Evolutionary conservation across 2,329 filamentous ascomycete genomes (phyloP), one percentile per base, ranked within the genome.

Genomic region (Mycocentrospora acerina): DNA sequence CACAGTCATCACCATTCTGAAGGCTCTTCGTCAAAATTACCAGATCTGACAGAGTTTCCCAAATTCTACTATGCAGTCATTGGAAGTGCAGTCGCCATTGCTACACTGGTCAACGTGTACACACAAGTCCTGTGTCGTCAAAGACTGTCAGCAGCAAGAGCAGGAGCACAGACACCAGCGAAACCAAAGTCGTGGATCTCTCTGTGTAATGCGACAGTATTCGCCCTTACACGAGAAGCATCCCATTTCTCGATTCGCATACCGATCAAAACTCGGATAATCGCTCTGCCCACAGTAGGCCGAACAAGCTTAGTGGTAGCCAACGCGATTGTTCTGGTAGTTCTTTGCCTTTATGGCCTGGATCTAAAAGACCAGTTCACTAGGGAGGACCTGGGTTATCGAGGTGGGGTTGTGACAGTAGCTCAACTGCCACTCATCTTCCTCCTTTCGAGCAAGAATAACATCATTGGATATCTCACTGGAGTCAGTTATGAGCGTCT

Each of bases 401-500:
- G 78, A 22, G 74, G 73, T 4, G 78, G 75, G 4, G 77, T 74
- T 37, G 68, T 81, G 29, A 70, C 75, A 10, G 65, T 80, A 31
- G 66, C 70, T 8, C 78, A 81, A 48, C 49, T 81, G 3, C 78
- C 78, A 2, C 58, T 81, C n/a, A 67, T 81, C 35, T 76, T 79
- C 48, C 62, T 81, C 9, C 69, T 81, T 24, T 71, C 77, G 1
- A 75, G 76, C 8, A 78, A 78, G 59, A 73, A 75, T 40, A 81
- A 79, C 48, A 67, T 80, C 14, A 67, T 87, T n/a, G 82, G 79
- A 1, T 70, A 75, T 36, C 65, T 88, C 16, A 73, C 77, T 4
- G 84, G 83, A 9, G 74, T 77, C 8, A 81, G 82, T 44, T 81
- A 87, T 55, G 84, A 88, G 65, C 75, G 81, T 7, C 69, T 88